A percentile compares a stretch with the other conserved stretches of the same genome.
phyloP scores from a whole-genome alignment of 176 grass and related monocot genomes.

The Carex scoparia region DNA sequence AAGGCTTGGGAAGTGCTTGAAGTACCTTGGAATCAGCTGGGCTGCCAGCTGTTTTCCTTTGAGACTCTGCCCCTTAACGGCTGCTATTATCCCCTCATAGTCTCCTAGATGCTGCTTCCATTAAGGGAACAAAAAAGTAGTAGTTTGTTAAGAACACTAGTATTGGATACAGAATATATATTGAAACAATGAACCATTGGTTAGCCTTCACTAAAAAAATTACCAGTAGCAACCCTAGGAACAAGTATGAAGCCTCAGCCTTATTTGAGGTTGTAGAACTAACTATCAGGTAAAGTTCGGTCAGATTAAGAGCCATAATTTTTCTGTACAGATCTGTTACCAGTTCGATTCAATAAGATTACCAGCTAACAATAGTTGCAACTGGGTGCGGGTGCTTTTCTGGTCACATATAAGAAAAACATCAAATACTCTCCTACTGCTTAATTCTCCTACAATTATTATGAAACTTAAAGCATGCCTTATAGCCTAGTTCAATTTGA shows the following conservation, averaged over 20 bases:
- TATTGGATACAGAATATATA: not conserved
- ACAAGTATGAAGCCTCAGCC: not conserved
- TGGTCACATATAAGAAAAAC: not conserved
- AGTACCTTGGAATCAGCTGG: constrained; percentile 94
- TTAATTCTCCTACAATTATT: not conserved
- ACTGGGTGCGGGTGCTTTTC: not conserved
- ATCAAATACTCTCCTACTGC: not conserved
- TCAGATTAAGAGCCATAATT: not conserved
- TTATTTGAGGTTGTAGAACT: not conserved
- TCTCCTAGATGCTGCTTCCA: constrained; percentile 58
- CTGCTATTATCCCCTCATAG: constrained; percentile 77
- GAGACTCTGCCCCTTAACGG: constrained; percentile 84
- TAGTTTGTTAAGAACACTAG: not conserved
- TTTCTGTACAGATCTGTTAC: not conserved
- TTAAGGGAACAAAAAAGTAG: not conserved
- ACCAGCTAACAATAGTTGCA: not conserved
- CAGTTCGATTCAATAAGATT: not conserved
- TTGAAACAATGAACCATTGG: not conserved
- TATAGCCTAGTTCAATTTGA: not conserved
- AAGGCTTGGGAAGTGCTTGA: constrained; percentile 68
- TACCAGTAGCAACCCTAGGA: not conserved
- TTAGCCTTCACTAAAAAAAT: not conserved
- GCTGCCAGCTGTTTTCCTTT: constrained; percentile 97
- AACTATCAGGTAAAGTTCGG: not conserved
- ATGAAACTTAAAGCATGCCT: not conserved